Evolutionary conservation across 1,284 basidiomycete genomes (phyloP), one percentile per base, ranked within the genome.

Genomic region (Spongiforma sp.): DNA sequence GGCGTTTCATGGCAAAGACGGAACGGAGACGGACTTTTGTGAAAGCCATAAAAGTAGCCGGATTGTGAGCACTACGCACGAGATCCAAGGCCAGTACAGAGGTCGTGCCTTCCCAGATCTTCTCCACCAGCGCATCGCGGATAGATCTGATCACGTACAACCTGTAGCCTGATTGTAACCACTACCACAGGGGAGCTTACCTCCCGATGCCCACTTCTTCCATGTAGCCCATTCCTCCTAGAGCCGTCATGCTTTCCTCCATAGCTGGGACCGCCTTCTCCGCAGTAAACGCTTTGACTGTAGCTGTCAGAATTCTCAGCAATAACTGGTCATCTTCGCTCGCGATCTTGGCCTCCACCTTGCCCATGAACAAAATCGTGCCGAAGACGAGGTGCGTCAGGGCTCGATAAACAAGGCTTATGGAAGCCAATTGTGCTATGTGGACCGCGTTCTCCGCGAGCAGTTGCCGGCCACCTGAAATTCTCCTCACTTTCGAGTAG

Each of bases 171-270:
- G 52, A 46, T 19, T 1, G 46, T 4, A n/a, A 2, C 19, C n/a
- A 19, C 9, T 34, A 48, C 28, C 37, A 59, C 11, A 54, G 62
- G 50, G 54, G 15, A n/a, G 80, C 84, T 60, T 72, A 82, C 79
- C 84, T 80, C 15, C 86, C 88, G 61, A 91, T 84, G 1, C 84
- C 86, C 56, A 86, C 89, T 73, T 94, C 92, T 70, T 93, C 90
- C 91, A 94, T 93, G 70, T 93, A 94, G 0, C 93, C 93, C 59
- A 89, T 88, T 3, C 92, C 93, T 34, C 93, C 93, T 4, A 94
- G 79, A 7, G 87, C 81, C 48, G 87, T 82, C 90, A 94, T 93
- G 48, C 89, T 86, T 65, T 91, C 89, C 66, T 91, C 87, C 80
- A 93, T 88, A 6, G 85, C 88, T 1, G 83, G 75, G 57, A 83